Percentiles rank a stretch among this genome's conserved stretches.
Evolutionary conservation across 495 filamentous ascomycete genomes (phyloP).

Genomic region (Penicillium nucicola): DNA sequence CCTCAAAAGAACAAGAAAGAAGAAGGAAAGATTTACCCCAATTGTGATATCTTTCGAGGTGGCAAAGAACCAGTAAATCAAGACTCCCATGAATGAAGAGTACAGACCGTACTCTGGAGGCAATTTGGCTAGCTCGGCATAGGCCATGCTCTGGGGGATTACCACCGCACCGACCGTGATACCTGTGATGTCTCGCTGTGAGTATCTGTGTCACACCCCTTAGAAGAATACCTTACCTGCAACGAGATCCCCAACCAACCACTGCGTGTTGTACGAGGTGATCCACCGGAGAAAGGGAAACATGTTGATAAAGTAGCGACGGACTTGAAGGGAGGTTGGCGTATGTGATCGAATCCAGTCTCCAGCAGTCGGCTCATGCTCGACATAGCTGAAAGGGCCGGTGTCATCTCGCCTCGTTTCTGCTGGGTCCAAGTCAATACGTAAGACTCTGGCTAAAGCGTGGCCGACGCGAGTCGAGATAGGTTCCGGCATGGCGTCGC

Average conservation of each 20-base stretch:
- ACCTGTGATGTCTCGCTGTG: neutral
- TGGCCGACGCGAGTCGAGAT: slow-evolving; percentile 6
- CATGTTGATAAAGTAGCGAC: slow-evolving; percentile 58
- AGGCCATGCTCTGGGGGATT: slow-evolving; percentile 96
- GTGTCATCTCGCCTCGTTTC: neutral
- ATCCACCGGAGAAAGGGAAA: slow-evolving; percentile 90
- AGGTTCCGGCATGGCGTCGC: slow-evolving; percentile 1
- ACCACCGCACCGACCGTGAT: slow-evolving; percentile 93
- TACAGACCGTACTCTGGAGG: slow-evolving; percentile 81
- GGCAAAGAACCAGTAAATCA: slow-evolving; percentile 95
- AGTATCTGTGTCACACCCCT: no score
- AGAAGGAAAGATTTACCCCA: slow-evolving; percentile 57
- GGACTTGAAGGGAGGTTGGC: slow-evolving; percentile 53
- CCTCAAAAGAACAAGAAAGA: slow-evolving; percentile 5
- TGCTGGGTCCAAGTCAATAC: neutral
- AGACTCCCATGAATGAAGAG: slow-evolving; percentile 92
- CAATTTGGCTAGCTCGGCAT: slow-evolving; percentile 77
- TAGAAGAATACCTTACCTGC: slow-evolving; percentile 49
- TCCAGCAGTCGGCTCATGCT: slow-evolving; percentile 66
- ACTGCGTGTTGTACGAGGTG: slow-evolving; percentile 74
- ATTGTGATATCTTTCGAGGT: slow-evolving; percentile 98
- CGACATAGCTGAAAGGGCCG: slow-evolving; percentile 23
- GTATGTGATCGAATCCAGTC: slow-evolving; percentile 65
- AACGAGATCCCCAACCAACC: slow-evolving; percentile 81
- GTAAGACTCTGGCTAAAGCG: slow-evolving; percentile 1